These are phyloP conservation scores for Fraxinus sp. DNA, from an alignment of 305 asterid genomes.

Conservation along the genomic window DNA sequence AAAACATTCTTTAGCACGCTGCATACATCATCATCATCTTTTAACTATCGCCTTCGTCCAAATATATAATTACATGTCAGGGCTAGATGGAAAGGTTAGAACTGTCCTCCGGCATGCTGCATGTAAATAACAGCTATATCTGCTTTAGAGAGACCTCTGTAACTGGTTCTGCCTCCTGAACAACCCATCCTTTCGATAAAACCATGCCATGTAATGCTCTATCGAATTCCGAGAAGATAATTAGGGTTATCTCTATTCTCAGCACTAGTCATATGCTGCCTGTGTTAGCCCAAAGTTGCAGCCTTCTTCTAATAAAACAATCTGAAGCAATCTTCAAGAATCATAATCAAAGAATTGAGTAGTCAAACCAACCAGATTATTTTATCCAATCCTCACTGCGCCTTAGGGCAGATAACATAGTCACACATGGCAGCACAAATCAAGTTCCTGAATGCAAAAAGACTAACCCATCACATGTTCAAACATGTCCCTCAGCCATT, in stretches of 20 bases:
- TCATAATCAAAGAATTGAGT: constrained; percentile 25
- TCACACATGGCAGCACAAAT: constrained; percentile 49
- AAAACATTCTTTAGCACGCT: background rate
- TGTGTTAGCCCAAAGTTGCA: constrained; percentile 33
- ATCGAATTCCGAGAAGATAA: constrained; percentile 27
- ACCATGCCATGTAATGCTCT: constrained; percentile 36
- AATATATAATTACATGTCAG: constrained; percentile 39
- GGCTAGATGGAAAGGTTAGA: constrained; percentile 34
- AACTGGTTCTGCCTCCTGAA: constrained; percentile 35
- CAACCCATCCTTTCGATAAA: constrained; percentile 32
- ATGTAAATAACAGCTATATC: constrained; percentile 28
- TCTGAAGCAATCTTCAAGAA: constrained; percentile 30
- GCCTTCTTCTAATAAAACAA: constrained; percentile 23
- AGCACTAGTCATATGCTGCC: constrained; percentile 40
- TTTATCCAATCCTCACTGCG: constrained; percentile 34
- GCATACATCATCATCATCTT: background rate
- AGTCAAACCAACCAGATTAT: constrained; percentile 29
- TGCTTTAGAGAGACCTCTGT: constrained; percentile 25
- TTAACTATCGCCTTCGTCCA: background rate
- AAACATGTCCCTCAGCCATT: constrained; percentile 50
- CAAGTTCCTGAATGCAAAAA: constrained; percentile 55
- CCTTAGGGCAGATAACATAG: constrained; percentile 34
- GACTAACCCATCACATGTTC: constrained; percentile 36
- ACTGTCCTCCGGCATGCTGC: constrained; percentile 36
- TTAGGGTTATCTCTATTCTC: constrained; percentile 41